Conservation (phyloP, 2,329 filamentous ascomycete species). For the Exophiala sp. region DNA sequence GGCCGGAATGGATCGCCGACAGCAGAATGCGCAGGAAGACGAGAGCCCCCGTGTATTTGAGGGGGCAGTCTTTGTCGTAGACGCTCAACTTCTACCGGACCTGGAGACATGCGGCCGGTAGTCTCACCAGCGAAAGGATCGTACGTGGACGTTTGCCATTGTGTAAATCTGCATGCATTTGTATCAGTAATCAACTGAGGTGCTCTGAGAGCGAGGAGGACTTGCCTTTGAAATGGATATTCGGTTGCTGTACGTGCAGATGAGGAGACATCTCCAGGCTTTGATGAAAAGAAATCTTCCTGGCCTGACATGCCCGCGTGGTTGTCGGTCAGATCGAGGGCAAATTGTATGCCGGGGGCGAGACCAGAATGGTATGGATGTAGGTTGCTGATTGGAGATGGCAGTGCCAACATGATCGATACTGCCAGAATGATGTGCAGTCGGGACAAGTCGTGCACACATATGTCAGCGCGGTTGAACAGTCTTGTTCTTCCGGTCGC, state of each 20-base stretch:
- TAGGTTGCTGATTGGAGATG: constrained; percentile 18
- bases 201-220: not conserved
- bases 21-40: constrained; percentile 13
- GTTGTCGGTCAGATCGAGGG: constrained; percentile 21
- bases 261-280: constrained; percentile 10
- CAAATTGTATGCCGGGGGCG: constrained; percentile 24
- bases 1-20: constrained; percentile 22
- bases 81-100: constrained; percentile 10
- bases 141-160: constrained; percentile 19
- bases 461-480: not conserved
- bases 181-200: constrained; percentile 1
- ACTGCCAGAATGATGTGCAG: constrained; percentile 10
- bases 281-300: constrained; percentile 16
- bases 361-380: constrained; percentile 18
- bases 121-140: constrained; percentile 22
- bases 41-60: constrained; percentile 20
- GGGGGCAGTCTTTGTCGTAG: constrained; percentile 20
- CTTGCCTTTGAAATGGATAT: constrained; percentile 16
- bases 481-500: constrained; percentile 5
- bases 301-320: constrained; percentile 16
- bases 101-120: constrained; percentile 21
- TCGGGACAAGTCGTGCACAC: constrained; percentile 3
- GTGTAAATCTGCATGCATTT: constrained; percentile 11
- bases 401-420: constrained; percentile 25
- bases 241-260: constrained; percentile 8